Percentiles rank a stretch among this genome's conserved stretches.
phyloP scores from a whole-genome alignment of 2,329 filamentous ascomycete species.

The Hypomyces rosellus region DNA sequence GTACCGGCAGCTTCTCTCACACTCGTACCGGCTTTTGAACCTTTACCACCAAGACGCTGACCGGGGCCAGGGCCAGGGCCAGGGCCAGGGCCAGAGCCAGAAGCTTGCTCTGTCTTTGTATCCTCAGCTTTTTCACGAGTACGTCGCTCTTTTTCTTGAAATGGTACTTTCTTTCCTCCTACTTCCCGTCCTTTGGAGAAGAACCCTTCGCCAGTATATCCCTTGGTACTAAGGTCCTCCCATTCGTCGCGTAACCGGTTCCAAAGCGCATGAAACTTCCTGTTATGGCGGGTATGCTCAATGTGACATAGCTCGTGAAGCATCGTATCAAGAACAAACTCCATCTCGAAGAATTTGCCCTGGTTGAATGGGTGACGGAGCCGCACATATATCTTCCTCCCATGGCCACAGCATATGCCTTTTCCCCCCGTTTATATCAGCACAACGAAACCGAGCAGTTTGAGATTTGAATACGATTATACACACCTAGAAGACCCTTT shows the following conservation, averaged over 20 bases:
- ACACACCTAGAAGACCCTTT: conserved; percentile 61
- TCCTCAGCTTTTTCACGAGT: conserved; percentile 71
- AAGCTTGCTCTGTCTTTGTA: conserved; percentile 45
- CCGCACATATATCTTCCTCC: conserved; percentile 74
- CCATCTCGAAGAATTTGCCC: conserved; percentile 70
- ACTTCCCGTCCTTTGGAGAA: conserved; percentile 67
- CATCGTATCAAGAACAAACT: conserved; percentile 82
- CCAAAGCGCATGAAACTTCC: conserved; percentile 78
- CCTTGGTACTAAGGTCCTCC: conserved; percentile 66
- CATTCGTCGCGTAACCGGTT: conserved; percentile 84
- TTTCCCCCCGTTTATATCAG: no score
- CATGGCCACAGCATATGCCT: conserved; percentile 37
- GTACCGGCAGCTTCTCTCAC: conserved; percentile 66
- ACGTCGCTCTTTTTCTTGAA: conserved; percentile 66
- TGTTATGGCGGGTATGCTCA: conserved; percentile 75
- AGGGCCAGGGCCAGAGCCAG: conserved; percentile 47
- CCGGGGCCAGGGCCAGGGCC: conserved; percentile 65
- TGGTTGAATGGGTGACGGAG: conserved; percentile 70
- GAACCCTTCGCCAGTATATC: conserved; percentile 88
- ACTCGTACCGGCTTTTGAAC: conserved; percentile 47
- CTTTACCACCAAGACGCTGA: conserved; percentile 62
- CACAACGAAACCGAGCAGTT: no score
- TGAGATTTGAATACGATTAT: not conserved
- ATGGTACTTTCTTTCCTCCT: conserved; percentile 57
- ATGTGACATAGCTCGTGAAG: conserved; percentile 92